phyloP scores from a whole-genome alignment of 371 early-diverging fungal genomes.

The Choanephora cucurbitarum region DNA sequence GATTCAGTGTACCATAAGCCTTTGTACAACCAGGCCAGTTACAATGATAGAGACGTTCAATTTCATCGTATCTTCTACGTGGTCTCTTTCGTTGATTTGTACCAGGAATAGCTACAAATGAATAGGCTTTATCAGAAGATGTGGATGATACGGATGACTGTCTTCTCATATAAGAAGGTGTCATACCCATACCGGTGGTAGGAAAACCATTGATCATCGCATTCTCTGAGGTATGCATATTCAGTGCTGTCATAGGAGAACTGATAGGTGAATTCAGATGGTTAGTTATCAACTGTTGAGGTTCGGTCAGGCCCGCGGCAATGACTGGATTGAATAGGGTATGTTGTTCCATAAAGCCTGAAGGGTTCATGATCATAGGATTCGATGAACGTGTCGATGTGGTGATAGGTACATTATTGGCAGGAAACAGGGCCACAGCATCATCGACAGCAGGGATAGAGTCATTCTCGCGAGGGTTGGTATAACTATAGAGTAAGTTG shows the following conservation, averaged over 20 bases:
- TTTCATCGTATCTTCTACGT: constrained; percentile 69
- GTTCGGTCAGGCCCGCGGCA: constrained; percentile 15
- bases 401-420: background rate
- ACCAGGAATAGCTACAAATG: constrained; percentile 66
- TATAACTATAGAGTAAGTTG: constrained; percentile 1
- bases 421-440: too few species aligned
- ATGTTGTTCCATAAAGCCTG: constrained; percentile 8
- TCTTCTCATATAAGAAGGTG: constrained; percentile 21
- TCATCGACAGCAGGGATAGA: too few species aligned
- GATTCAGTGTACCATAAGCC: constrained; percentile 74
- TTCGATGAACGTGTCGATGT: constrained; percentile 2
- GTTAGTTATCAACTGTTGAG: background rate
- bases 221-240: too few species aligned
- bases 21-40: constrained; percentile 67
- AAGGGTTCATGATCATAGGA: constrained; percentile 1
- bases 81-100: constrained; percentile 69
- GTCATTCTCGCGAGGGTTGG: too few species aligned
- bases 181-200: constrained; percentile 5
- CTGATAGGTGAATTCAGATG: background rate
- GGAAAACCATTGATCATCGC: too few species aligned
- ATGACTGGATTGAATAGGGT: constrained; percentile 15
- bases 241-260: too few species aligned
- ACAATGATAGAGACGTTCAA: constrained; percentile 72
- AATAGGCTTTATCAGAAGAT: constrained; percentile 54
- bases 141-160: constrained; percentile 38